These are phyloP conservation scores for Penicillium verrucosum DNA, from an alignment of 2,329 filamentous ascomycete species.

Conservation along the genomic window DNA sequence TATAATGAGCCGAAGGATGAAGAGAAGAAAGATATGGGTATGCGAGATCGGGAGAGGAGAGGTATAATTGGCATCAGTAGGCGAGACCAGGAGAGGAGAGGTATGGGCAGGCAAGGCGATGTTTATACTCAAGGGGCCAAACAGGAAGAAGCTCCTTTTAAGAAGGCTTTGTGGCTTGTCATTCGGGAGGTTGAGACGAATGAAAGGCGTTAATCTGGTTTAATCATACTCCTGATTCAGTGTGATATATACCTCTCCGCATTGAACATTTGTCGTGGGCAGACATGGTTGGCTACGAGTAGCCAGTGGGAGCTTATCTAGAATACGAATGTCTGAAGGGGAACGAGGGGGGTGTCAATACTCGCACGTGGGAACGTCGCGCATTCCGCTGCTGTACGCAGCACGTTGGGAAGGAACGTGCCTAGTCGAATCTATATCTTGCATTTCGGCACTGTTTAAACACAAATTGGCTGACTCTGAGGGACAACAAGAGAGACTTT, in stretches of 20 bases:
- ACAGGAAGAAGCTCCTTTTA: slow-evolving; percentile 6
- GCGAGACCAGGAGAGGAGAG: neutral
- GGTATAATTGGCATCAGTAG: neutral
- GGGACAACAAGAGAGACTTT: neutral
- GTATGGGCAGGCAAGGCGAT: neutral
- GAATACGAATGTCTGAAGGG: too few species aligned
- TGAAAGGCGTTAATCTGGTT: neutral
- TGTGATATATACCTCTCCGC: neutral
- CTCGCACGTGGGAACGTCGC: too few species aligned
- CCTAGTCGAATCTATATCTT: too few species aligned
- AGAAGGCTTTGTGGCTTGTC: slow-evolving; percentile 19
- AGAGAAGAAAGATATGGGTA: neutral
- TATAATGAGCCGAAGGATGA: slow-evolving; percentile 8
- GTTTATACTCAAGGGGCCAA: neutral
- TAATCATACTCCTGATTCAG: neutral
- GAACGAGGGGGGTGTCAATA: too few species aligned
- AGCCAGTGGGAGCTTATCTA: too few species aligned
- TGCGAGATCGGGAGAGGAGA: neutral
- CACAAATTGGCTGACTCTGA: too few species aligned
- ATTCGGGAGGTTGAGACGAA: slow-evolving; percentile 9
- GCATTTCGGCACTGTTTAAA: too few species aligned
- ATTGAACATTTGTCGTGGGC: neutral
- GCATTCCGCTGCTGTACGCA: too few species aligned
- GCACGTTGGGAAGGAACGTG: too few species aligned
- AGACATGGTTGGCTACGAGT: too few species aligned